A percentile compares a stretch with the other conserved stretches of the same genome.
Evolutionary conservation across 345 rosid genomes (phyloP).

Genomic region (Salix brachista): DNA sequence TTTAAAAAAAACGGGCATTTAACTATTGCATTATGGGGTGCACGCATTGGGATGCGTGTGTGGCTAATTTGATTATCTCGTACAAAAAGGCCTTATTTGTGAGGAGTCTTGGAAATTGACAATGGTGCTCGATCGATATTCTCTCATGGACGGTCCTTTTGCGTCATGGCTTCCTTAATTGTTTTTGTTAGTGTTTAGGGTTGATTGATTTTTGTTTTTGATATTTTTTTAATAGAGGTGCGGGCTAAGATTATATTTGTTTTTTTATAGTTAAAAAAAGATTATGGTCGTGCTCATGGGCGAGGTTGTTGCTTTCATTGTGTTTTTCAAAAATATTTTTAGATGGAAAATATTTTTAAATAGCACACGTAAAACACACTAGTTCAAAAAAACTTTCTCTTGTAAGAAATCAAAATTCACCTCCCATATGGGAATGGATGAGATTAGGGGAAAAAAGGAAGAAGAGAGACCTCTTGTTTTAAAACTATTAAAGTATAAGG

Average conservation of each 20-base stretch:
- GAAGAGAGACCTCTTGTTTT: background rate
- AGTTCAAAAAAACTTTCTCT: background rate
- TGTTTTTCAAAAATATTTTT: too few species aligned
- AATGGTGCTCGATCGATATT: constrained; percentile 7
- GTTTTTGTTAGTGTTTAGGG: background rate
- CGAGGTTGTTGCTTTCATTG: too few species aligned
- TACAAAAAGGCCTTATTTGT: background rate
- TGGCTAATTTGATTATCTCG: constrained; percentile 5
- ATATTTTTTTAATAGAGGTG: too few species aligned
- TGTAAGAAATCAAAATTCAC: background rate
- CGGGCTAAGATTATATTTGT: background rate
- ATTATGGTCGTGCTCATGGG: too few species aligned
- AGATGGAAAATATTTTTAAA: too few species aligned
- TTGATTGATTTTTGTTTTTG: too few species aligned
- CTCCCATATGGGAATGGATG: too few species aligned
- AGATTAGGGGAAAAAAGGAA: background rate
- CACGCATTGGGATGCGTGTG: constrained; percentile 32
- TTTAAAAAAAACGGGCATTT: background rate
- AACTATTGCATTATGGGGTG: constrained; percentile 8
- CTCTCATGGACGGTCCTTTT: background rate
- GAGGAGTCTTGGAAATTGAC: constrained; percentile 21
- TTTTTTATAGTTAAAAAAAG: background rate
- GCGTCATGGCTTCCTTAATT: background rate
- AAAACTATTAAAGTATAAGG: too few species aligned
- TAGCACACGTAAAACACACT: too few species aligned